Evolutionary conservation across 352 stramenopile species (phyloP).

Genomic region (Phytophthora hibernalis): DNA sequence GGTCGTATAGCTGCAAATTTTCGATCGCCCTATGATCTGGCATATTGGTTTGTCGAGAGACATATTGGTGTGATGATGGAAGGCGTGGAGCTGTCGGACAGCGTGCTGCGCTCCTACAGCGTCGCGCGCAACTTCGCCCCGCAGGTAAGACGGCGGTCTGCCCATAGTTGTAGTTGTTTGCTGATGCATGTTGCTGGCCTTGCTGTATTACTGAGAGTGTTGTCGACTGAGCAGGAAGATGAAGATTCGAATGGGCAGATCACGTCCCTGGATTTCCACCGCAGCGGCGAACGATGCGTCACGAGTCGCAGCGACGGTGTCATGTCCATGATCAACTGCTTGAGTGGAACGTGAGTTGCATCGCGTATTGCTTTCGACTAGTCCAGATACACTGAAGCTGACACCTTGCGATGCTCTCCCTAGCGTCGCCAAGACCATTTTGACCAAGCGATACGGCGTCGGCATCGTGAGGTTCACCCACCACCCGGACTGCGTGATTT

Average conservation of each 20-base stretch:
- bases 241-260: constrained; percentile 68
- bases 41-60: constrained; percentile 19
- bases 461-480: constrained; percentile 84
- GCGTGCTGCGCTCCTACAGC: constrained; percentile 69
- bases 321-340: constrained; percentile 83
- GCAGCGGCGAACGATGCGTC: constrained; percentile 79
- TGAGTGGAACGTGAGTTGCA: constrained; percentile 78
- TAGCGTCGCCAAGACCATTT: constrained; percentile 87
- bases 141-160: constrained; percentile 40
- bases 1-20: background rate
- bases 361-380: background rate
- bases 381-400: background rate
- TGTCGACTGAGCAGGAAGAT: constrained; percentile 47
- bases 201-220: constrained; percentile 5
- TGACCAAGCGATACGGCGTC: constrained; percentile 86
- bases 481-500: constrained; percentile 87
- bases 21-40: background rate
- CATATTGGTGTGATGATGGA: constrained; percentile 19
- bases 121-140: constrained; percentile 70
- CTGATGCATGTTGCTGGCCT: too few species aligned
- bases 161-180: background rate
- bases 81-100: constrained; percentile 61
- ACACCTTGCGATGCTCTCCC: constrained; percentile 1
- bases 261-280: constrained; percentile 80
- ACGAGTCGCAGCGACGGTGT: constrained; percentile 81